Base-by-base conservation (phyloP, 495 filamentous ascomycete genomes). In the Thozetella sp. region DNA sequence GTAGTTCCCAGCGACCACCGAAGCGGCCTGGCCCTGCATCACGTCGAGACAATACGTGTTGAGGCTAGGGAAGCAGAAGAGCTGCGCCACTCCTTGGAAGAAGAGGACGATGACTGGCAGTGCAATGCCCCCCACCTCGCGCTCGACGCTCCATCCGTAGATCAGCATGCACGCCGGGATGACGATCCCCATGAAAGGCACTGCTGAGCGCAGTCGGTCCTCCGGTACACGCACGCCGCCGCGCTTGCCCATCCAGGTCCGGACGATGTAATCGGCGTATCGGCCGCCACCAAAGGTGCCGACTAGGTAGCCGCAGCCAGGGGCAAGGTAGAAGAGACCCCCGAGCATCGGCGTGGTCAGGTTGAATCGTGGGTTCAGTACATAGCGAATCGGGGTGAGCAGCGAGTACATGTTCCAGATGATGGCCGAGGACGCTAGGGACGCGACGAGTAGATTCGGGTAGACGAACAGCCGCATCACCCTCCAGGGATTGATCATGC, bases 11-110 rank as follows among this genome's bases (percentile, higher is more conserved):
- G 89, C 87, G 57, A 90, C 83, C 4, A 93, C 87, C 67, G 91
- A 88, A 0, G 86, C 82, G 48, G 84, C 83, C 20, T 82, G 72
- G 9, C 75, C 73, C 46, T 85, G 86, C 88, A 91, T 90, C 13
- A 91, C 88, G 66, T 93, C 89, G 2, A 91, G 73, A 63, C 87
- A 91, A 67, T 91, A 91, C 0, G 89, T 91, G 68, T 92, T 92
- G 24, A 92, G 65, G 55, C 79, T 82, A 11, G 89, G 88, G 66
- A 90, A 91, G 73, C 83, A 89, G 70, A 92, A 90, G 1, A 91
- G 76, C 70, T 91, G 88, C 0, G 85, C 86, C 1, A 90, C 80
- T 11, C 89, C 90, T 67, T 91, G 88, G 2, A 88, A 34, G 64
- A 91, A 92, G 79, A 92, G 88, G 55, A 83, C 81, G 15, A 92